phyloP scores from a whole-genome alignment of 2,329 filamentous ascomycete species.

The Tolypocladium amazonense region DNA sequence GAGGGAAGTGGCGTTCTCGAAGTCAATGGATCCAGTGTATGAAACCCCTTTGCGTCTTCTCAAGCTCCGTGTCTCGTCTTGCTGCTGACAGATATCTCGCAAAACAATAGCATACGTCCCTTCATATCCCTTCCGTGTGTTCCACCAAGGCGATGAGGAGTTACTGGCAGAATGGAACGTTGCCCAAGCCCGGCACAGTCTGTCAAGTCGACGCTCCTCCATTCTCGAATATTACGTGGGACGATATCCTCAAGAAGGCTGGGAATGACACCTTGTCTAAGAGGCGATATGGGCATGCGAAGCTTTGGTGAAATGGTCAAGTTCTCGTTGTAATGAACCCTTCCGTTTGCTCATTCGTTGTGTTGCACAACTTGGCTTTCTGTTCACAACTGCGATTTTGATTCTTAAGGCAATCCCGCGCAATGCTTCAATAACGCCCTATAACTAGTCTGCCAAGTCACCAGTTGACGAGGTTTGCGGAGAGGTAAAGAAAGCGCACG shows the following conservation, averaged over 20 bases:
- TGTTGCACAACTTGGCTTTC: too few species aligned
- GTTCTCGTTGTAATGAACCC: too few species aligned
- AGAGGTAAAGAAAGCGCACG: too few species aligned
- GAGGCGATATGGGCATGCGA: too few species aligned
- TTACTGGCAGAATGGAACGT: slow-evolving; percentile 22
- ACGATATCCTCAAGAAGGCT: background rate
- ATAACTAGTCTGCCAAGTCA: too few species aligned
- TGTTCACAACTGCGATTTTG: too few species aligned
- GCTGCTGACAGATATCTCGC: background rate
- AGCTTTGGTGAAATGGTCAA: too few species aligned
- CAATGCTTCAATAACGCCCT: too few species aligned
- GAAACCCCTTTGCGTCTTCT: slow-evolving; percentile 7
- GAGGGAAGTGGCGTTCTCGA: slow-evolving; percentile 25
- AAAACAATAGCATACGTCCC: slow-evolving; percentile 9
- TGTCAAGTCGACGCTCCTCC: slow-evolving; percentile 14
- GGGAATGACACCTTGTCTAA: background rate
- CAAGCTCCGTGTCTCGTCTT: background rate
- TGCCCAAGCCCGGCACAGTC: slow-evolving; percentile 19
- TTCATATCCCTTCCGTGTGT: slow-evolving; percentile 19
- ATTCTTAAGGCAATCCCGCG: too few species aligned
- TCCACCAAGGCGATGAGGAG: slow-evolving; percentile 12
- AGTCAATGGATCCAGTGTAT: slow-evolving; percentile 24
- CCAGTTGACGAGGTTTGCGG: too few species aligned
- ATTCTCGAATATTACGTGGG: slow-evolving; percentile 3
- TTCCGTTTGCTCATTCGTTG: too few species aligned